Evolutionary conservation across 306 rosid genomes (phyloP), one percentile per base, ranked within the genome.

Genomic region (Glycyrrhiza uralensis): DNA sequence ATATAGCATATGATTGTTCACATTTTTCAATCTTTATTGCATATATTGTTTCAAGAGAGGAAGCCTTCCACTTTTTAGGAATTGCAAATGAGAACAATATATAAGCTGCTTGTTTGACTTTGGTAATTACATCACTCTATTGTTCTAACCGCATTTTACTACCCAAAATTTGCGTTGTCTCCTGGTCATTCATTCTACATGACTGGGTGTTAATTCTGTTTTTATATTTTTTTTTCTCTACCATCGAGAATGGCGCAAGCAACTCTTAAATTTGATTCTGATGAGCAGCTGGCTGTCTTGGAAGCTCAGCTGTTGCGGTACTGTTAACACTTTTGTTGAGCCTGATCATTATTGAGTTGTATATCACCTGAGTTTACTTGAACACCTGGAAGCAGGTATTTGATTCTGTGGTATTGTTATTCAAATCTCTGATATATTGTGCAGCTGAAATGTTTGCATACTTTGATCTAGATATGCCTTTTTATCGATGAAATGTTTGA

Each of bases 331-430:
- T 4, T 41, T 11, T 66, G 33, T 39, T 64, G 18, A 26, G 7
- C 58, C 20, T 26, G 36, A 18, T 55, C 45, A 19, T 57, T 13
- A 12, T 42, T 55, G 44, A 69, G 41, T 26, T 20, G 29, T 58
- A 22, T 55, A 23, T 18, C 24, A 42, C 28, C 46, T 5, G 42
- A 30, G 51, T 30, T 71, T 56, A 28, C 15, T 29, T 28, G 22
- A 74, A 7, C 58, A 70, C 51, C 39, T 42, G 33, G 33, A 54
- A 22, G 35, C 74, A 52, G 78, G 62, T 71, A 70, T 61, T 39
- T 19, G 38, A 29, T 28, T 50, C 50, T 70, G 57, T 41, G 30
- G 61, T 51, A 22, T 17, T 57, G 38, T 35, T 12, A 20, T 60
- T 46, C 12, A 26, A 32, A 45, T 61, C 30, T 19, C 8, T 22